A percentile compares a stretch with the other conserved stretches of the same genome.
Conservation (phyloP, 2,329 filamentous ascomycete species). For the Aspergillus sp. region DNA sequence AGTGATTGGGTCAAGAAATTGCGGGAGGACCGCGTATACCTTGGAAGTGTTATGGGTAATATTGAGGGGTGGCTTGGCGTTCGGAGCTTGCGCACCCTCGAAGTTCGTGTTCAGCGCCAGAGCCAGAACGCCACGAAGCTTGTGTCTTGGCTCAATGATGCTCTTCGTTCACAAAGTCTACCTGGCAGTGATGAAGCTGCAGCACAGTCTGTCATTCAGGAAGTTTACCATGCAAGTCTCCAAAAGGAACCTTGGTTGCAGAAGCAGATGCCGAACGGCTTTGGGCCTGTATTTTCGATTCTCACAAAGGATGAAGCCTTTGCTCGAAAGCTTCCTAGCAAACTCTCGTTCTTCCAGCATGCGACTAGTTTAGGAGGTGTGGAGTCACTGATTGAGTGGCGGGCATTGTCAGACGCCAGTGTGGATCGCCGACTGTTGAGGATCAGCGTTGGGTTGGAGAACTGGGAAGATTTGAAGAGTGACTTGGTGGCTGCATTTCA, state of each 20-base stretch:
- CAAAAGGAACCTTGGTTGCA: conserved; percentile 72
- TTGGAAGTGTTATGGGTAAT: conserved; percentile 82
- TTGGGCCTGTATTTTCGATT: conserved; percentile 81
- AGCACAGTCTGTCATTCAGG: conserved; percentile 53
- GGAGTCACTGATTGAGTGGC: conserved; percentile 95
- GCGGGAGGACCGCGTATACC: conserved; percentile 63
- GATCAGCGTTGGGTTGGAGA: conserved; percentile 82
- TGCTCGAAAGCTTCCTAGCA: conserved; percentile 69
- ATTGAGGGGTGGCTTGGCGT: conserved; percentile 91
- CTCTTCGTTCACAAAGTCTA: conserved; percentile 37
- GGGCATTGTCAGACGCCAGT: conserved; percentile 73
- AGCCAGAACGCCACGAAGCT: conserved; percentile 64
- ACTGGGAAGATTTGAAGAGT: conserved; percentile 73
- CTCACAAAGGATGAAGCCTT: conserved; percentile 55
- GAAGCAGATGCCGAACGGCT: conserved; percentile 87
- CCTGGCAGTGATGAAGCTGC: conserved; percentile 37
- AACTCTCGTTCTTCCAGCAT: conserved; percentile 81
- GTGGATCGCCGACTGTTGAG: conserved; percentile 71
- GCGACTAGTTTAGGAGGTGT: conserved; percentile 91
- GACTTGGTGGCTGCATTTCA: conserved; percentile 66
- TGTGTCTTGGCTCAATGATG: conserved; percentile 64
- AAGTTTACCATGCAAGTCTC: conserved; percentile 72
- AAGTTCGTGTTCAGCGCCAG: conserved; percentile 75
- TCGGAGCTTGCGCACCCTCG: conserved; percentile 77
- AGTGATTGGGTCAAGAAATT: conserved; percentile 59